Percentiles rank a stretch among this genome's conserved stretches.
These are phyloP conservation scores for Mucor racemosus DNA, from an alignment of 371 early-diverging fungal genomes.

Conservation along the genomic window DNA sequence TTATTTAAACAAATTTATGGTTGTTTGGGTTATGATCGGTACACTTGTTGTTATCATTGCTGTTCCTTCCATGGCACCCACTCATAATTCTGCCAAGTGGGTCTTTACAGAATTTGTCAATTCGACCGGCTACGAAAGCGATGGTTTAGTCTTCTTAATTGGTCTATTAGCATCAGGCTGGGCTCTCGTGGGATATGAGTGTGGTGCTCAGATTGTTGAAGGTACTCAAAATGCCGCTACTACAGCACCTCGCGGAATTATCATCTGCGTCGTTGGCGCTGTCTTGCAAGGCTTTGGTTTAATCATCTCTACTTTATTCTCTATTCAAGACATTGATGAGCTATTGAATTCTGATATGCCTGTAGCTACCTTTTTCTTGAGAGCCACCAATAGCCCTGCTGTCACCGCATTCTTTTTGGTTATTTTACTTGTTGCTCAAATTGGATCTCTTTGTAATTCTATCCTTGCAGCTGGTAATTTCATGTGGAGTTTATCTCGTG, in stretches of 20 bases:
- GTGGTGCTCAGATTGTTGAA: slow-evolving; percentile 52
- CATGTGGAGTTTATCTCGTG: slow-evolving; percentile 36
- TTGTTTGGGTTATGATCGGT: slow-evolving; percentile 41
- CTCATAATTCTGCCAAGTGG: slow-evolving; percentile 37
- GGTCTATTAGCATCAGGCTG: slow-evolving; percentile 44
- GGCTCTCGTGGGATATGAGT: slow-evolving; percentile 45
- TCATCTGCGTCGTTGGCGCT: slow-evolving; percentile 37
- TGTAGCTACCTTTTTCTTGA: slow-evolving; percentile 25
- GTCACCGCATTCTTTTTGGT: slow-evolving; percentile 33
- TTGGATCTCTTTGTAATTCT: slow-evolving; percentile 34
- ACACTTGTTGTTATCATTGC: slow-evolving; percentile 34
- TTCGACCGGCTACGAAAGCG: slow-evolving; percentile 38
- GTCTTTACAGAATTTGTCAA: slow-evolving; percentile 51
- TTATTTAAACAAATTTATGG: slow-evolving; percentile 34
- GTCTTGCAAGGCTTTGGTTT: slow-evolving; percentile 40
- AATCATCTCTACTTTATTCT: slow-evolving; percentile 40
- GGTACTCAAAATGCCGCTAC: slow-evolving; percentile 44
- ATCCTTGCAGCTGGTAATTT: slow-evolving; percentile 27
- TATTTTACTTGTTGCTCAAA: slow-evolving; percentile 29
- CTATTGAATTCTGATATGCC: slow-evolving; percentile 23
- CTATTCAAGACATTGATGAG: slow-evolving; percentile 47
- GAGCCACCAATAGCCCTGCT: slow-evolving; percentile 20
- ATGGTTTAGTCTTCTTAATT: slow-evolving; percentile 42
- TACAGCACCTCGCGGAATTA: slow-evolving; percentile 49
- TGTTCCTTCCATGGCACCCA: slow-evolving; percentile 45